phyloP scores from a whole-genome alignment of 1,284 basidiomycete species.

The Irpex sp. region DNA sequence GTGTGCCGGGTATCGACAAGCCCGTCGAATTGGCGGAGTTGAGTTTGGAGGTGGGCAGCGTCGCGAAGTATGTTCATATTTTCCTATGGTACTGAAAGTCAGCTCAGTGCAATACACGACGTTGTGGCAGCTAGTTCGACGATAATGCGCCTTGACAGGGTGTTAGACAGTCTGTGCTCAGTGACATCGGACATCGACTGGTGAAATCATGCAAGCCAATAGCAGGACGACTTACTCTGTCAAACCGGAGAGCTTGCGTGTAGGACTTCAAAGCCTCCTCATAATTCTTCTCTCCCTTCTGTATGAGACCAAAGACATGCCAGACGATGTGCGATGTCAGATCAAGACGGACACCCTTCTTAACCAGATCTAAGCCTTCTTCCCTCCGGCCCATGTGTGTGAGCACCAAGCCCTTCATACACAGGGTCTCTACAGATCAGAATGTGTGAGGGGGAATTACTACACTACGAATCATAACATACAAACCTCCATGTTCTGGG shows the following conservation, averaged over 20 bases:
- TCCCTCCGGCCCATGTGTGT: constrained; percentile 84
- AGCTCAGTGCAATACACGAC: neutral
- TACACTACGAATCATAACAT: neutral
- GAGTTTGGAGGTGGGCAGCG: constrained; percentile 86
- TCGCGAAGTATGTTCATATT: constrained; percentile 94
- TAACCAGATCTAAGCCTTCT: constrained; percentile 83
- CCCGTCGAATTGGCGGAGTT: constrained; percentile 81
- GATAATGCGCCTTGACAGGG: too few species aligned
- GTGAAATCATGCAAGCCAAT: neutral
- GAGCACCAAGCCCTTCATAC: constrained; percentile 90
- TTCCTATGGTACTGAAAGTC: constrained; percentile 50
- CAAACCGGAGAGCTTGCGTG: constrained; percentile 79
- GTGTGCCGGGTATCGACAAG: constrained; percentile 84
- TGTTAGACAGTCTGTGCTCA: neutral
- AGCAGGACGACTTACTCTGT: constrained; percentile 61
- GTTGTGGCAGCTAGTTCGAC: neutral
- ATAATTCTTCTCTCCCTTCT: constrained; percentile 90
- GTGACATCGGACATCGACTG: neutral
- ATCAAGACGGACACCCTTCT: constrained; percentile 86
- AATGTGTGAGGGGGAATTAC: neutral
- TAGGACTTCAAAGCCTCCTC: constrained; percentile 87
- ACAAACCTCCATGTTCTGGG: constrained; percentile 90
- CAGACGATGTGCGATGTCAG: constrained; percentile 94
- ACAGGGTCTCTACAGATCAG: constrained; percentile 73
- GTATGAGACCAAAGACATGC: constrained; percentile 96